Evolutionary conservation across 306 rosid genomes (phyloP).

Genomic region (Quercus gilva): DNA sequence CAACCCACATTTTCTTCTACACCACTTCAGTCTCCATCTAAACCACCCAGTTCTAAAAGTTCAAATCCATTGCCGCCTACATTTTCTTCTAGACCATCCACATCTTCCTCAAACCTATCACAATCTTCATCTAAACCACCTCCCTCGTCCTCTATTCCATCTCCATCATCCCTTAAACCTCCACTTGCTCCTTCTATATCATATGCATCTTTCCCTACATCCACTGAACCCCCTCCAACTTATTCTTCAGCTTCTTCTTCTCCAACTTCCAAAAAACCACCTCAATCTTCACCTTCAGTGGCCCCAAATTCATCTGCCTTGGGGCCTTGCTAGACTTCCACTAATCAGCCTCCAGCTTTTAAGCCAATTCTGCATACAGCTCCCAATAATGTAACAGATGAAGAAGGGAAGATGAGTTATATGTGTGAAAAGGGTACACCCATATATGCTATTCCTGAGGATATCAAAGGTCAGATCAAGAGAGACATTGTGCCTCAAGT

Average conservation of each 20-base stretch:
- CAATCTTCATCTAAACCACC: too few relatives aligned
- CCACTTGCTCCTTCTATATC: neutral
- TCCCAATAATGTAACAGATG: neutral
- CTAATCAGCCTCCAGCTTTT: neutral
- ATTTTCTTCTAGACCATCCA: neutral
- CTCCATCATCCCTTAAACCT: neutral
- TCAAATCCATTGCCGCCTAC: neutral
- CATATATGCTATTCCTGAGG: constrained; percentile 24
- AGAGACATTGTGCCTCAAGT: constrained; percentile 25
- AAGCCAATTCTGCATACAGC: neutral
- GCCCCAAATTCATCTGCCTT: too few relatives aligned
- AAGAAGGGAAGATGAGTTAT: neutral
- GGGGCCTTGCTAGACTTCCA: too few relatives aligned
- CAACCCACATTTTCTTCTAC: too few relatives aligned
- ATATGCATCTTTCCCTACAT: too few relatives aligned
- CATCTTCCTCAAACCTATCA: neutral
- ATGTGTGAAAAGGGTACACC: constrained; percentile 6
- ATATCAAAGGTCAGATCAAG: constrained; percentile 28
- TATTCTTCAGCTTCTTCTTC: too few relatives aligned
- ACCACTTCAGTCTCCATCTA: too few relatives aligned
- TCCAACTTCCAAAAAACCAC: neutral
- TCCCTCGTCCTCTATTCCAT: neutral
- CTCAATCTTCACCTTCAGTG: too few relatives aligned
- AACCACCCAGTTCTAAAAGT: neutral
- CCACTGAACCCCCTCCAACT: too few relatives aligned